A percentile compares a stretch with the other conserved stretches of the same genome.
Evolutionary conservation across 1,284 basidiomycete genomes (phyloP).

Genomic region (Caloboletus firmus): DNA sequence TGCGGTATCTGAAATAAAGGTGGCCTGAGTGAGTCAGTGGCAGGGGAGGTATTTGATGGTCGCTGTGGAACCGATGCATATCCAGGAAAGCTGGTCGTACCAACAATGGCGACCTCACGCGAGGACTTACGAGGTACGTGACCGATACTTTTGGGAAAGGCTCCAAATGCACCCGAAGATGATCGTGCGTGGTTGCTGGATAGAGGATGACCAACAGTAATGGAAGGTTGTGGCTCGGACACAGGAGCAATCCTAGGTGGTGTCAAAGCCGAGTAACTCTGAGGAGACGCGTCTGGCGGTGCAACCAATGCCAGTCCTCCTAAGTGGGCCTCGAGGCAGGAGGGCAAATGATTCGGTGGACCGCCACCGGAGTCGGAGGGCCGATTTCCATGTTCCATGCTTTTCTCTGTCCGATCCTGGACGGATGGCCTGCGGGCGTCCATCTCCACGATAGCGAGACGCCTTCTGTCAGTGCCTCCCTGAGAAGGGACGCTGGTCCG

Average conservation of each 20-base stretch:
- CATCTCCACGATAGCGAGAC: conserved; percentile 65
- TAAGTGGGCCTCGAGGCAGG: conserved; percentile 46
- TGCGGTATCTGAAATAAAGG: conserved; percentile 56
- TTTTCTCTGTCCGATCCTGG: conserved; percentile 25
- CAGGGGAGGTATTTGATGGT: conserved; percentile 14
- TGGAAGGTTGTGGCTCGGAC: conserved; percentile 21
- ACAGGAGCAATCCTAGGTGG: conserved; percentile 52
- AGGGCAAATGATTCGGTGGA: conserved; percentile 36
- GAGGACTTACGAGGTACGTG: conserved; percentile 42
- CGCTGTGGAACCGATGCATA: conserved; percentile 31
- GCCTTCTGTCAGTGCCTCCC: conserved; percentile 61
- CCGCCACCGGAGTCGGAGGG: conserved; percentile 29
- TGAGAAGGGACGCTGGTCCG: conserved; percentile 55
- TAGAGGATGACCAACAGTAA: conserved; percentile 16
- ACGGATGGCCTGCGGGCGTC: conserved; percentile 30
- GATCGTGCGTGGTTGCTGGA: conserved; percentile 42
- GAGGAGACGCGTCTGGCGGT: conserved; percentile 64
- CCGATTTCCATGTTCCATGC: conserved; percentile 29
- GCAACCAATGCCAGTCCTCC: conserved; percentile 62
- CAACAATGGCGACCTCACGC: conserved; percentile 60
- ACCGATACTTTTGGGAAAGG: conserved; percentile 14
- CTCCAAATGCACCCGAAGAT: conserved; percentile 42
- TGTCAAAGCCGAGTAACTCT: conserved; percentile 48
- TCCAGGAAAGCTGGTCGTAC: conserved; percentile 37
- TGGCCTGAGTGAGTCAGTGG: conserved; percentile 34